Percentiles rank a stretch among this genome's conserved stretches.
Evolutionary conservation across 2,329 filamentous ascomycete species (phyloP).

Genomic region (Paraphaeosphaeria minitans): DNA sequence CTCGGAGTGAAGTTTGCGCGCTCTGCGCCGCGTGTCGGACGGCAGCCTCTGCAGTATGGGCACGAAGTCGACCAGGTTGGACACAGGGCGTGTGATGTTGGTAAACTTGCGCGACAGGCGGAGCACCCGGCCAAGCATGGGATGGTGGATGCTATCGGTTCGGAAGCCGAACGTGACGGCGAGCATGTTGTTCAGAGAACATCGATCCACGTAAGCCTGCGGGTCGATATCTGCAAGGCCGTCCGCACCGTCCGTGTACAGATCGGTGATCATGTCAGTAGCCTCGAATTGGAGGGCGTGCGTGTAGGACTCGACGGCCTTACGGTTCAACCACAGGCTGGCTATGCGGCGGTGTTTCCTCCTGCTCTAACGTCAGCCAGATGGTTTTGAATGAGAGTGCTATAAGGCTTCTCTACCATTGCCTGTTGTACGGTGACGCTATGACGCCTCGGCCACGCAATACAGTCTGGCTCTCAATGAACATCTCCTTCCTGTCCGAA

Average conservation of each 20-base stretch:
- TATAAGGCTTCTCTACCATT: conserved; percentile 5
- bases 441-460: conserved; percentile 16
- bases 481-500: too few relatives aligned
- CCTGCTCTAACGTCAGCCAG: too few relatives aligned
- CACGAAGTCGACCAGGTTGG: conserved; percentile 23
- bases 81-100: conserved; percentile 20
- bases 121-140: conserved; percentile 13
- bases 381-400: too few relatives aligned
- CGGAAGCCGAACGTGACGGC: conserved; percentile 19
- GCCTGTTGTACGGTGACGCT: conserved; percentile 15
- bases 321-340: conserved; percentile 22
- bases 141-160: too few relatives aligned
- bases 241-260: conserved; percentile 17
- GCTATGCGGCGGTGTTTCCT: too few relatives aligned
- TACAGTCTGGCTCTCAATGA: conserved; percentile 18
- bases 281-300: conserved; percentile 22
- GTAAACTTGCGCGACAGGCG: conserved; percentile 16
- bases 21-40: conserved; percentile 3
- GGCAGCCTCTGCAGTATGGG: too few relatives aligned
- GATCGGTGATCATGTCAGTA: conserved; percentile 21
- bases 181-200: conserved; percentile 20
- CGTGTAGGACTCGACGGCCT: conserved; percentile 20
- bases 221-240: conserved; percentile 19
- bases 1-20: conserved; percentile 10
- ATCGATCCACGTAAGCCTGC: conserved; percentile 18